Evolutionary conservation across 306 rosid species (phyloP), one percentile per base, ranked within the genome.

Genomic region (Quillaja saponaria): DNA sequence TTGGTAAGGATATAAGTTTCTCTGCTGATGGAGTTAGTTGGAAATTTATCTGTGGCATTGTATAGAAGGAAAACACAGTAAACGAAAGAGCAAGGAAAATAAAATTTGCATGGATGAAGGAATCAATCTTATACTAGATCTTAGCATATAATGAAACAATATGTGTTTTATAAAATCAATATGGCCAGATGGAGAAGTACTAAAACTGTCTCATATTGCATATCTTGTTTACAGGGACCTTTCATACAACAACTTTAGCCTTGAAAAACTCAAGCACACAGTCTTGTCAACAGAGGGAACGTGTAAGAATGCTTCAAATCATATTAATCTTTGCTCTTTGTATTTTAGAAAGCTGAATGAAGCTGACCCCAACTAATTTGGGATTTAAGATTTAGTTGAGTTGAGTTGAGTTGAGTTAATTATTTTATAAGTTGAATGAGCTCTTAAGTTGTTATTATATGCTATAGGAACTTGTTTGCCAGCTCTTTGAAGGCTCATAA

Each of bases 401-500:
- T n/a, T n/a, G n/a, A n/a, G n/a, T n/a, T n/a, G n/a, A n/a, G n/a
- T n/a, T n/a, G n/a, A n/a, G n/a, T n/a, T n/a, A n/a, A n/a, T n/a
- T n/a, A n/a, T n/a, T n/a, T n/a, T n/a, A n/a, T n/a, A 25, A 33
- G 11, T 17, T 6, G 35, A 31, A 21, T 63, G 64, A 49, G 21
- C 12, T 39, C 33, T 58, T 40, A 45, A 25, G 8, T 21, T 49
- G 40, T 17, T 61, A n/a, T 41, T 58, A 13, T 59, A 50, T 57
- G 49, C 44, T 63, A 39, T 74, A 87, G 91, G 69, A 80, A 82
- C 73, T 55, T 87, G 56, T 87, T 84, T 78, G 82, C 84, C 11
- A 64, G 75, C 72, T 86, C 85, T 34, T 53, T 69, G 20, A 39
- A 9, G 2, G 74, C 54, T 12, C 79, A 72, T 58, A 78, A 19